A percentile compares a stretch with the other conserved stretches of the same genome.
phyloP scores from a whole-genome alignment of 306 rosid species.

The Cucurbita pepo region DNA sequence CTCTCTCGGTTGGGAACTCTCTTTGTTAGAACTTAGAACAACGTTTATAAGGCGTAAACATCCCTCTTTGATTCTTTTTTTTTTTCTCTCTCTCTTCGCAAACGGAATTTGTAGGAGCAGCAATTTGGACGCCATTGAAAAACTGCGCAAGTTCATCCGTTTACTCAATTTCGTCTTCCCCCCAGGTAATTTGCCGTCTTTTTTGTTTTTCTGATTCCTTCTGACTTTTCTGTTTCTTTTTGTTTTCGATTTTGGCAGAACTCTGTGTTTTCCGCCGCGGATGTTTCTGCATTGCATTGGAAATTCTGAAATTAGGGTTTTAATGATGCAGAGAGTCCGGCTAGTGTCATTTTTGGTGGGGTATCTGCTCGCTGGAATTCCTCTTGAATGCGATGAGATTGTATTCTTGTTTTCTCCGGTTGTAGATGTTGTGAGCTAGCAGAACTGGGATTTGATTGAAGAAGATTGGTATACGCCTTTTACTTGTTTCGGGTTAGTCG shows the following conservation, averaged over 20 bases:
- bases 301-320: constrained; percentile 10
- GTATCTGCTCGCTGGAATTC: neutral
- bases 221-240: neutral
- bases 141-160: neutral
- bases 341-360: neutral
- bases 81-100: neutral
- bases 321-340: neutral
- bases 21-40: neutral
- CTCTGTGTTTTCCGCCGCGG: neutral
- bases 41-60: constrained; percentile 4
- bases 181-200: neutral
- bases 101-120: neutral
- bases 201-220: neutral
- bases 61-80: neutral
- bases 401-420: neutral
- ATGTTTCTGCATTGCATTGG: constrained; percentile 4
- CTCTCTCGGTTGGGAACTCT: constrained; percentile 1
- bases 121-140: neutral
- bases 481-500: neutral
- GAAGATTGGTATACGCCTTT: neutral
- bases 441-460: neutral
- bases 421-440: neutral
- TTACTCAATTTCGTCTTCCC: neutral
- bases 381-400: neutral
- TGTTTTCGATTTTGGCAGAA: neutral